Conservation (phyloP, 805 yeast species). For the Saccharomycopsis malanga region DNA sequence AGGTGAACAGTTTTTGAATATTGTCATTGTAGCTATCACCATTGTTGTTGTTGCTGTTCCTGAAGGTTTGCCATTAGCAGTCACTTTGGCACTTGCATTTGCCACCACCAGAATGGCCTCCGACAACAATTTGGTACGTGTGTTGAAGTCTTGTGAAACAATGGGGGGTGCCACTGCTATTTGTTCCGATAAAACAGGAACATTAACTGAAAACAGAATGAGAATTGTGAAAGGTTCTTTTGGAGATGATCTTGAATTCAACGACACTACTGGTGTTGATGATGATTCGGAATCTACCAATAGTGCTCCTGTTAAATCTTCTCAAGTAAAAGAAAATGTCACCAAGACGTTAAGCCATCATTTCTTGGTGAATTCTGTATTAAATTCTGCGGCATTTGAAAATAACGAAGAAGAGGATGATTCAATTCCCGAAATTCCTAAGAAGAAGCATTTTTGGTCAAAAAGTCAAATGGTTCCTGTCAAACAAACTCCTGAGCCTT, state of each 20-base stretch:
- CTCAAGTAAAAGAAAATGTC: conserved; percentile 20
- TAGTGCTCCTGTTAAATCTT: conserved; percentile 17
- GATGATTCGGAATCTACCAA: conserved; percentile 15
- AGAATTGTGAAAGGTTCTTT: conserved; percentile 73
- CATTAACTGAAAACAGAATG: conserved; percentile 92
- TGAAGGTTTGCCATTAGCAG: conserved; percentile 96
- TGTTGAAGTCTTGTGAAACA: conserved; percentile 88
- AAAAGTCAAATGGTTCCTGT: conserved; percentile 1
- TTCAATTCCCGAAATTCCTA: conserved; percentile 18
- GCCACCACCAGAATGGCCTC: conserved; percentile 98
- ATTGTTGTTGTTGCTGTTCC: conserved; percentile 98
- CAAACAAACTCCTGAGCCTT: conserved; percentile 43
- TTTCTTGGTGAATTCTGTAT: conserved; percentile 50
- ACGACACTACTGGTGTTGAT: conserved; percentile 24
- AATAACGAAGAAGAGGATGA: conserved; percentile 33
- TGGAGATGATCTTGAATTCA: conserved; percentile 54
- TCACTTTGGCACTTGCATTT: conserved; percentile 91
- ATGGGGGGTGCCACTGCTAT: conserved; percentile 98
- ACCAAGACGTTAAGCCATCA: conserved; percentile 18
- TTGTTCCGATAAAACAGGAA: conserved; percentile 97
- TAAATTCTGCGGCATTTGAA: conserved; percentile 90
- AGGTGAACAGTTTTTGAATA: conserved; percentile 77
- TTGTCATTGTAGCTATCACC: conserved; percentile 85
- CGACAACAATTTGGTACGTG: conserved; percentile 94
- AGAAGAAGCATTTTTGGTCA: conserved; percentile 9